phyloP scores from a whole-genome alignment of 768 basidiomycete species.

The Rhizopogon salebrosus region DNA sequence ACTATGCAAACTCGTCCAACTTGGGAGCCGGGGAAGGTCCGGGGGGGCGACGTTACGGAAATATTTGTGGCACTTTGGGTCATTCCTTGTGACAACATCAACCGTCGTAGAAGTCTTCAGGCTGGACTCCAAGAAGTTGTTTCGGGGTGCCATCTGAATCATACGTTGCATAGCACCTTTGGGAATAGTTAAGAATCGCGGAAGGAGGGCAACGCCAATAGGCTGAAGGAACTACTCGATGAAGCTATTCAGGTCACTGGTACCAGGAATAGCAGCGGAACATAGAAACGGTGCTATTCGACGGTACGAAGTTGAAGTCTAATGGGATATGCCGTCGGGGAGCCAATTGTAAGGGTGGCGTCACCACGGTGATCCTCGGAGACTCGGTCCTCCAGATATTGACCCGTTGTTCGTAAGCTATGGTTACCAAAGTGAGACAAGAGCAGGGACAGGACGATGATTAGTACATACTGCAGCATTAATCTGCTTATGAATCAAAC shows the following conservation, averaged over 20 bases:
- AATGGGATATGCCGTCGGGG: background rate
- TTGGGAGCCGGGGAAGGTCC: too few species aligned
- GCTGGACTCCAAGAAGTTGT: too few species aligned
- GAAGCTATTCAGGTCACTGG: too few species aligned
- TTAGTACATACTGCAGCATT: constrained; percentile 18
- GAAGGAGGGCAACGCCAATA: background rate
- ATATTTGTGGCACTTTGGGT: too few species aligned
- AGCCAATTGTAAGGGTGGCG: background rate
- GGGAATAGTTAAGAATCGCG: background rate
- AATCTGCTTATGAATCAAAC: constrained; percentile 30
- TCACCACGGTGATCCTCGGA: constrained; percentile 31
- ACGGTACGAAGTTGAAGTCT: background rate
- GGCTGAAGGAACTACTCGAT: background rate
- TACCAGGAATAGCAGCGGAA: background rate
- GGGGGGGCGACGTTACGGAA: too few species aligned
- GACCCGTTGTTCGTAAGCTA: constrained; percentile 29
- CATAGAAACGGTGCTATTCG: background rate
- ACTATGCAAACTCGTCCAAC: too few species aligned
- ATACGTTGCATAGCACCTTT: background rate
- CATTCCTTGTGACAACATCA: too few species aligned
- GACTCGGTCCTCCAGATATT: constrained; percentile 16
- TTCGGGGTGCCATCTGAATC: too few species aligned
- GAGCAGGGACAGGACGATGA: background rate
- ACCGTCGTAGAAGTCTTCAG: too few species aligned
- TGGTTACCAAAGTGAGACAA: constrained; percentile 1